Evolutionary conservation across 768 basidiomycete species (phyloP).

Genomic region (Suillus bovinus): DNA sequence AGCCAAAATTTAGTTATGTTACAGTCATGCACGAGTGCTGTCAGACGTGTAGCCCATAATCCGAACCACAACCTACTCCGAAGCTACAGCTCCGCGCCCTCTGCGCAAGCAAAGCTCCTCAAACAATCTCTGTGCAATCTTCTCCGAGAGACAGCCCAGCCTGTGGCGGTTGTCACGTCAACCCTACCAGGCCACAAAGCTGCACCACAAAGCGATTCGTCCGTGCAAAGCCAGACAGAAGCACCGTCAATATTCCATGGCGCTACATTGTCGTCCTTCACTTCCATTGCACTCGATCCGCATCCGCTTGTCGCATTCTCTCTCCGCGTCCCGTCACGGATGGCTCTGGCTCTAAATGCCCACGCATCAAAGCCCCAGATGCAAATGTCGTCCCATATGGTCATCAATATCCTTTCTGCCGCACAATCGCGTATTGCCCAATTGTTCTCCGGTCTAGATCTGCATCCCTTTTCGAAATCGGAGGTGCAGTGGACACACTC

Average conservation of each 20-base stretch:
- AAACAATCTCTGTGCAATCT: constrained; percentile 47
- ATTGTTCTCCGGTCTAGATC: constrained; percentile 72
- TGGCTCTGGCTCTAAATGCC: constrained; percentile 63
- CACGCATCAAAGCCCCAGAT: constrained; percentile 15
- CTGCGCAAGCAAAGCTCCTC: background rate
- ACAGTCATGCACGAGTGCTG: constrained; percentile 1
- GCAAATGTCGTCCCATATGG: constrained; percentile 49
- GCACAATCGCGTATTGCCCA: constrained; percentile 62
- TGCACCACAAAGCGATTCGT: constrained; percentile 8
- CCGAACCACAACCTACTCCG: background rate
- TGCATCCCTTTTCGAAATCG: constrained; percentile 54
- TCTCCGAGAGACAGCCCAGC: constrained; percentile 77
- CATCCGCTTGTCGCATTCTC: constrained; percentile 88
- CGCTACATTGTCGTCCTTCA: constrained; percentile 92
- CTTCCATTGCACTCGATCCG: constrained; percentile 89
- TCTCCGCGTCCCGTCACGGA: constrained; percentile 84
- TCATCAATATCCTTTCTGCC: constrained; percentile 79
- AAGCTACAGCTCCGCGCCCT: background rate
- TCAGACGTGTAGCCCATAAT: background rate
- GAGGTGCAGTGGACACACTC: constrained; percentile 41
- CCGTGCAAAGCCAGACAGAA: background rate
- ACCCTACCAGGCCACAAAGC: constrained; percentile 41
- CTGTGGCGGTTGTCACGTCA: constrained; percentile 84
- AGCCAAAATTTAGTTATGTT: background rate
- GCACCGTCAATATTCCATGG: constrained; percentile 59